Base-by-base conservation (phyloP, 768 basidiomycete species). In the Hydnomerulius pinastri region DNA sequence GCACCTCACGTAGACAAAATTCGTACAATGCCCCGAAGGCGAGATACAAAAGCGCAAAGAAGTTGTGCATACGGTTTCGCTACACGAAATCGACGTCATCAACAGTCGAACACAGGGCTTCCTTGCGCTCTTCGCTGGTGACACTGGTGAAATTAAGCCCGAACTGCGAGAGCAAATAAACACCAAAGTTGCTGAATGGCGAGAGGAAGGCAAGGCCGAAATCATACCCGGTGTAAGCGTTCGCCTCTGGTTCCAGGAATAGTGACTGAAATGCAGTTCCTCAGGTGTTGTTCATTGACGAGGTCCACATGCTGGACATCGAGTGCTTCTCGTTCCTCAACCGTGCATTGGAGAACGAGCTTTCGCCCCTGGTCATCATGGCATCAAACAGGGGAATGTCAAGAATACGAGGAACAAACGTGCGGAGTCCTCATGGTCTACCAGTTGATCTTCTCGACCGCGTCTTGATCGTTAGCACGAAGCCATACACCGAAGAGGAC, bases 241-340 rank as follows among this genome's bases (percentile, higher is more conserved):
- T 27, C 18, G 10, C 11, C n/a, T 27, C 4, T 10, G 17, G 41
- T 10, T 11, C 32, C 27, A 27, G 46, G n/a, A 48, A 15, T 0
- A 2, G 3, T 21, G 21, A 8, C 15, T 6, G 25, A 48, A 42
- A 13, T 17, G 28, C 17, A 21, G 4, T 20, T 15, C 17, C 33
- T 11, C 60, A 95, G 92, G 92, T 97, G n/a, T 77, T 97, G 11
- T 98, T 98, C 76, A 97, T 98, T 60, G 96, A 98, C 71, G 96
- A 98, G 73, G 96, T 98, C 11, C 96, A 98, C 77, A 99, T 99
- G 96, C 85, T 99, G 57, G 96, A 99, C 69, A 98, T 99, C 55
- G 96, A 98, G 68, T 98, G 96, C 66, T 98, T 98, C 77, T 97
- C 95, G 6, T 99, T 95, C 80, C 77, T 99, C 52, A 99, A 99